Base-by-base conservation (phyloP, 192 early-diverging fungal genomes). In the Gryganskiella cystojenkinii region DNA sequence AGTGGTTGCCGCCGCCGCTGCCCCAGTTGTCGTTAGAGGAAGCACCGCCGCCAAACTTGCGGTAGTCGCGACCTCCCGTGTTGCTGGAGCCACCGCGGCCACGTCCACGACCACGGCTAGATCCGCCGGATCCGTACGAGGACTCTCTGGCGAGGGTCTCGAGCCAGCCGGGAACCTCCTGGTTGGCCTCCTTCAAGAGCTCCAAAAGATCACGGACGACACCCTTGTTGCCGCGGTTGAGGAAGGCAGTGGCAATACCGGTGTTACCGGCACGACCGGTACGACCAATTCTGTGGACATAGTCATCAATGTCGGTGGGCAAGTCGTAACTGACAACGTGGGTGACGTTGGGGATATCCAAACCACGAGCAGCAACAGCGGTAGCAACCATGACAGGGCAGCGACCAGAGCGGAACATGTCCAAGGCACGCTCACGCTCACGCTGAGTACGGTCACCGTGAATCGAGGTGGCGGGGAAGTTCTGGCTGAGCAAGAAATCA, bases 271-370 rank as follows among this genome's bases (percentile, higher is more conserved):
- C 97, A 88, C 97, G 93, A 68, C 94, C 96, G 43, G 96, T 98
- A 91, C 96, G 95, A 75, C 97, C 97, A 69, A 97, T 96, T 79
- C 97, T 92, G 86, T 98, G 97, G 22, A 98, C 95, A 86, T 96
- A 98, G 80, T 99, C 98, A 80, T 99, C 96, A 71, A 94, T 91
- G 71, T 98, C 96, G 10, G 90, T 94, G 31, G 98, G 96, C 71
- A 99, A 87, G 67, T 99, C 98, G 83, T 93, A 98, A 81, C 94
- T 95, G 83, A 99, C 87, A 40, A 98, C 96, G 62, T 93, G 92
- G 20, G 84, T 83, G 52, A 95, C 92, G 68, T 95, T 94, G 61
- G 91, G 88, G 30, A 95, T 94, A 81, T 94, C 93, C 47, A 99
- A 83, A 67, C 98, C 98, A 86, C 98, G 93, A 25, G 96, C 95